A percentile compares a stretch with the other conserved stretches of the same genome.
Conservation (phyloP, 2,329 filamentous ascomycete species). For the Penicillium sp. region DNA sequence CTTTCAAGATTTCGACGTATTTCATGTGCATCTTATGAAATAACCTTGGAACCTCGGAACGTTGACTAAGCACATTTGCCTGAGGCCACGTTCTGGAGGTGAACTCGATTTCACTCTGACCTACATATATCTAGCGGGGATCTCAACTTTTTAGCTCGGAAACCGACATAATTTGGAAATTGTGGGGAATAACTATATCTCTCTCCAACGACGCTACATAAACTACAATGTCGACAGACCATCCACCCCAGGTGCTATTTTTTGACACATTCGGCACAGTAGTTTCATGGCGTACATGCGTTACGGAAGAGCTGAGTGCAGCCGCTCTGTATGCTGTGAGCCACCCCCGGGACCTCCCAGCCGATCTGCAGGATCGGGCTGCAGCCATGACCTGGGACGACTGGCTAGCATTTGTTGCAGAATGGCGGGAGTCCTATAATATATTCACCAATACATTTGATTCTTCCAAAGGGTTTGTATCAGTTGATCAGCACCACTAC, state of each 20-base stretch:
- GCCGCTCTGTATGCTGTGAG: slow-evolving; percentile 52
- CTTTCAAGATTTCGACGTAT: too few relatives aligned
- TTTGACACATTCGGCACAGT: slow-evolving; percentile 55
- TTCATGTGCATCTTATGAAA: too few relatives aligned
- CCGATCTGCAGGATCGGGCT: slow-evolving; percentile 49
- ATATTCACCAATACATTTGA: slow-evolving; percentile 55
- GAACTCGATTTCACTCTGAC: not conserved
- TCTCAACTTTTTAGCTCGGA: slow-evolving; percentile 1
- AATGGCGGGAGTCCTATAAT: slow-evolving; percentile 67
- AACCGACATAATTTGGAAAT: not conserved
- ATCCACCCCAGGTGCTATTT: slow-evolving; percentile 28
- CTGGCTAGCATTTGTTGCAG: slow-evolving; percentile 65
- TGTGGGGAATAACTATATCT: not conserved
- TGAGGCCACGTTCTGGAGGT: too few relatives aligned
- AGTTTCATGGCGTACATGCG: slow-evolving; percentile 72
- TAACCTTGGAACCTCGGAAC: not conserved
- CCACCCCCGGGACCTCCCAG: slow-evolving; percentile 47
- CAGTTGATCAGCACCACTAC: slow-evolving; percentile 70
- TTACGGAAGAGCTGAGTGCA: slow-evolving; percentile 58
- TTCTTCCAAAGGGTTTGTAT: slow-evolving; percentile 55
- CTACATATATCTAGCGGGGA: not conserved
- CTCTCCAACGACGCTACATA: not conserved
- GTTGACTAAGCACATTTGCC: slow-evolving; percentile 3
- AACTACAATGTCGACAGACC: slow-evolving; percentile 21
- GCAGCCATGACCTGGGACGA: slow-evolving; percentile 54